Evolutionary conservation across 164 flowering plant genomes (phyloP).

Genomic region (Houttuynia cordata): DNA sequence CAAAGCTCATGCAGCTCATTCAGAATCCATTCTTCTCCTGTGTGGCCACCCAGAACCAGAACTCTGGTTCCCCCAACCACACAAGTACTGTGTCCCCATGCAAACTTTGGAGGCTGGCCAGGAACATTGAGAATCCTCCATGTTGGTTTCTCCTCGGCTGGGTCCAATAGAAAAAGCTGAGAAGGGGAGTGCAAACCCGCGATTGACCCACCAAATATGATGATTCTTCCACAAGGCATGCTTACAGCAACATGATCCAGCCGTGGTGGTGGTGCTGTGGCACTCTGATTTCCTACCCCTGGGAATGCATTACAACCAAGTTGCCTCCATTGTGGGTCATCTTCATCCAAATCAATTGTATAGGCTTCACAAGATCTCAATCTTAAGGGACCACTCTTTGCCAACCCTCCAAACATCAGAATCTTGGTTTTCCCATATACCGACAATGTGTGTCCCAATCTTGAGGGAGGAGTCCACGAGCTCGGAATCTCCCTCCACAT

Average conservation of each 20-base stretch:
- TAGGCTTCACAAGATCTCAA: conserved; percentile 72
- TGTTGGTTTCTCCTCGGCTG: conserved; percentile 73
- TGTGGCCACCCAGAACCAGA: conserved; percentile 71
- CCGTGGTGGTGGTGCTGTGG: conserved; percentile 67
- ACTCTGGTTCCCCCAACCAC: conserved; percentile 80
- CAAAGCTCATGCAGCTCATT: conserved; percentile 75
- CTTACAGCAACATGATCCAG: conserved; percentile 86
- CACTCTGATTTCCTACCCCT: conserved; percentile 42
- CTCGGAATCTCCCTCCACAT: conserved; percentile 71
- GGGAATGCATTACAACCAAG: conserved; percentile 40
- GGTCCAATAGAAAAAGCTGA: conserved; percentile 75
- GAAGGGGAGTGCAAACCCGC: conserved; percentile 81
- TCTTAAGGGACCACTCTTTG: conserved; percentile 64
- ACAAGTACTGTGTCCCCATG: conserved; percentile 96
- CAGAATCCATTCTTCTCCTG: conserved; percentile 83
- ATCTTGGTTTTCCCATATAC: conserved; percentile 67
- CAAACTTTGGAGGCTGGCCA: conserved; percentile 72
- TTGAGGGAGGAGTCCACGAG: conserved; percentile 63
- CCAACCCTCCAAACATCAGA: conserved; percentile 85
- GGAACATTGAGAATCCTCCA: conserved; percentile 86
- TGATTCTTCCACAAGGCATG: conserved; percentile 82
- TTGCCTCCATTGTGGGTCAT: conserved; percentile 64
- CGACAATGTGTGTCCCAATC: conserved; percentile 78
- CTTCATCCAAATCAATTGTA: conserved; percentile 66
- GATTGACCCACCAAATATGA: conserved; percentile 79